Evolutionary conservation across 2,329 filamentous ascomycete genomes (phyloP).

Genomic region (Chaetothyriales sp.): DNA sequence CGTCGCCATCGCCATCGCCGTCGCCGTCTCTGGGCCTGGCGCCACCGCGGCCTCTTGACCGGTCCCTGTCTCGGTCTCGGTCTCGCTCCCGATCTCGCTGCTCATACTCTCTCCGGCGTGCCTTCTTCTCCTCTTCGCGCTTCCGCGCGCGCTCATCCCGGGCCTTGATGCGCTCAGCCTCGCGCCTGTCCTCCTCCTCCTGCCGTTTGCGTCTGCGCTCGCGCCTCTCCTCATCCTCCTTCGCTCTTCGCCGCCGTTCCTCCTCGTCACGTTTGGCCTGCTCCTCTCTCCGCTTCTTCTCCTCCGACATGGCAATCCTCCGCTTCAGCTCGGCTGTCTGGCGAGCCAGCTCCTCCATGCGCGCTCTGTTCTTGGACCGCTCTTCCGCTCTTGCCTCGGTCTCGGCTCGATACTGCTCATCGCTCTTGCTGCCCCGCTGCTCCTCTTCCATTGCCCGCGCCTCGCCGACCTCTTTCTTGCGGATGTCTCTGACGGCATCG

Average conservation of each 20-base stretch:
- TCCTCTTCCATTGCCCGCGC: slow-evolving; percentile 41
- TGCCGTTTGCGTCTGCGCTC: slow-evolving; percentile 37
- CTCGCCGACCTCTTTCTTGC: slow-evolving; percentile 45
- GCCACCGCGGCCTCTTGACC: background rate
- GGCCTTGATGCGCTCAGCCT: slow-evolving; percentile 40
- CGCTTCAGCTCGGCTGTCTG: slow-evolving; percentile 38
- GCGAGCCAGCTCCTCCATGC: slow-evolving; percentile 36
- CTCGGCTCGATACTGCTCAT: slow-evolving; percentile 45
- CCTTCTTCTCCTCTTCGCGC: slow-evolving; percentile 32
- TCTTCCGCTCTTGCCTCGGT: slow-evolving; percentile 39
- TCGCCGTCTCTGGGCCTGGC: slow-evolving; percentile 21
- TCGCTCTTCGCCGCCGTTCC: slow-evolving; percentile 30
- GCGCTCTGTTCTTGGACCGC: slow-evolving; percentile 31
- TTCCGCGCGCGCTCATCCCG: slow-evolving; percentile 34
- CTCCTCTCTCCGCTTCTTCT: slow-evolving; percentile 23
- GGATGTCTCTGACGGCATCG: slow-evolving; percentile 42
- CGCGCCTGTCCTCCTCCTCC: slow-evolving; percentile 40
- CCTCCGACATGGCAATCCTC: slow-evolving; percentile 31
- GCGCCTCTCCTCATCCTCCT: slow-evolving; percentile 33
- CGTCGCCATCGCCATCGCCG: slow-evolving; percentile 25
- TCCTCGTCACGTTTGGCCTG: slow-evolving; percentile 30
- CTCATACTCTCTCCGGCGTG: slow-evolving; percentile 23
- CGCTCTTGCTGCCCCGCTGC: slow-evolving; percentile 42
- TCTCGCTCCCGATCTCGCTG: slow-evolving; percentile 22
- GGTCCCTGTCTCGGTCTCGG: slow-evolving; percentile 21